A percentile compares a stretch with the other conserved stretches of the same genome.
These are phyloP conservation scores for Monosiga brevicollis DNA, from an alignment of 78 protist genomes.

Conservation along the genomic window DNA sequence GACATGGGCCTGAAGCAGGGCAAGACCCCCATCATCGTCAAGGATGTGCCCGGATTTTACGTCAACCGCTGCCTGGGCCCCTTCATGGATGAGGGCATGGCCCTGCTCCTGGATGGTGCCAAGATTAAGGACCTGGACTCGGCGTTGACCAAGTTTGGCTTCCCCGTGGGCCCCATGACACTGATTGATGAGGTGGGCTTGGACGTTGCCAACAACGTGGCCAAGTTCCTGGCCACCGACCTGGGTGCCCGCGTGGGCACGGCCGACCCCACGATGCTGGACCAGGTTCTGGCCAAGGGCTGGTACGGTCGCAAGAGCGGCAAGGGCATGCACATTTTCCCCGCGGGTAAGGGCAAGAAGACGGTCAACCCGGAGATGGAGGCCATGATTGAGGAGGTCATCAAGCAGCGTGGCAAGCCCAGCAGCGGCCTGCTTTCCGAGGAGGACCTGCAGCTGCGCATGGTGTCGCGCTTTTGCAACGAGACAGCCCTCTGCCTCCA, in stretches of 20 bases:
- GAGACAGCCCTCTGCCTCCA: constrained; percentile 62
- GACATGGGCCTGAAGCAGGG: constrained; percentile 55
- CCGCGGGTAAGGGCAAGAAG: background rate
- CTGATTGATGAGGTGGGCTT: constrained; percentile 76
- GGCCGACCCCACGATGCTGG: constrained; percentile 13
- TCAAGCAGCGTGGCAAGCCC: background rate
- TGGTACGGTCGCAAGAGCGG: constrained; percentile 55
- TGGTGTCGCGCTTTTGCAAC: constrained; percentile 36
- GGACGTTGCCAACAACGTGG: constrained; percentile 55
- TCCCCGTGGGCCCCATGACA: constrained; percentile 70
- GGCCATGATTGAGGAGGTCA: constrained; percentile 2
- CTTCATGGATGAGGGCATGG: constrained; percentile 38
- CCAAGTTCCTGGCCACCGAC: constrained; percentile 10
- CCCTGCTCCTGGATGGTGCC: constrained; percentile 24
- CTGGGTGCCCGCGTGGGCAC: constrained; percentile 10
- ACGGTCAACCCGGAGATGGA: constrained; percentile 10
- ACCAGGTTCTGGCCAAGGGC: constrained; percentile 17
- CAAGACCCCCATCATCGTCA: constrained; percentile 65
- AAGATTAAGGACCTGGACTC: constrained; percentile 28
- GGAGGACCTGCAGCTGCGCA: constrained; percentile 37
- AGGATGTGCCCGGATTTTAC: constrained; percentile 77
- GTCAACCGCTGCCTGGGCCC: constrained; percentile 61
- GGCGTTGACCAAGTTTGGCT: constrained; percentile 44
- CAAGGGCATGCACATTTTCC: constrained; percentile 46
- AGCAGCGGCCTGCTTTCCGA: constrained; percentile 9